A percentile compares a stretch with the other conserved stretches of the same genome.
Evolutionary conservation across 1,139 yeast genomes (phyloP).

Genomic region (Entelexis paramagnoliae): DNA sequence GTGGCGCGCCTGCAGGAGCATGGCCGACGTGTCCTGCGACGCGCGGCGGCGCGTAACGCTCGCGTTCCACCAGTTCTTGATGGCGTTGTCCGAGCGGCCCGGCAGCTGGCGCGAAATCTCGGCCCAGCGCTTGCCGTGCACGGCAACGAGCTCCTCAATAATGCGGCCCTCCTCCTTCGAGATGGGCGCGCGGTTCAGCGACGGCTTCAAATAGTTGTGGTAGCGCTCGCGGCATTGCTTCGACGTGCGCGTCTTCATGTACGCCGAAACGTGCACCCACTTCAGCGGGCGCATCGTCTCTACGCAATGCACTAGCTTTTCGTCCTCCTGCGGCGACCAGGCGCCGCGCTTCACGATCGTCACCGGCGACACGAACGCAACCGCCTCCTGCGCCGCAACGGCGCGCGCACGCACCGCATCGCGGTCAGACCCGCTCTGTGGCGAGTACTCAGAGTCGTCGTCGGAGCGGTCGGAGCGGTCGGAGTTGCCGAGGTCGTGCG

Average conservation of each 20-base stretch:
- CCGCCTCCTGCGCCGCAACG: no score
- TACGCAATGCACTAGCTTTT: slow-evolving; percentile 57
- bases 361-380: neutral
- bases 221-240: slow-evolving; percentile 89
- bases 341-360: slow-evolving; percentile 47
- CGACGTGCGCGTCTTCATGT: slow-evolving; percentile 69
- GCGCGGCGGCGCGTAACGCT: slow-evolving; percentile 68
- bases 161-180: slow-evolving; percentile 73
- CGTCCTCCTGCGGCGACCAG: slow-evolving; percentile 84
- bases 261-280: slow-evolving; percentile 79
- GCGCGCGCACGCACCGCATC: no score
- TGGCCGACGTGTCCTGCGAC: slow-evolving; percentile 12
- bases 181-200: slow-evolving; percentile 71
- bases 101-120: slow-evolving; percentile 81
- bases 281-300: slow-evolving; percentile 71
- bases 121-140: slow-evolving; percentile 88
- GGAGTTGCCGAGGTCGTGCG: neutral
- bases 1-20: neutral
- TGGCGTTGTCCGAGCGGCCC: slow-evolving; percentile 82
- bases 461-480: neutral
- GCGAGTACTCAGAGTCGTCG: neutral
- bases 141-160: slow-evolving; percentile 67
- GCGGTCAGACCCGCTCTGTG: neutral
- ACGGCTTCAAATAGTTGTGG: slow-evolving; percentile 84
- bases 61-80: slow-evolving; percentile 96